These are phyloP conservation scores for Babesia gibsoni DNA, from an alignment of 169 alveolate genomes.

Conservation along the genomic window DNA sequence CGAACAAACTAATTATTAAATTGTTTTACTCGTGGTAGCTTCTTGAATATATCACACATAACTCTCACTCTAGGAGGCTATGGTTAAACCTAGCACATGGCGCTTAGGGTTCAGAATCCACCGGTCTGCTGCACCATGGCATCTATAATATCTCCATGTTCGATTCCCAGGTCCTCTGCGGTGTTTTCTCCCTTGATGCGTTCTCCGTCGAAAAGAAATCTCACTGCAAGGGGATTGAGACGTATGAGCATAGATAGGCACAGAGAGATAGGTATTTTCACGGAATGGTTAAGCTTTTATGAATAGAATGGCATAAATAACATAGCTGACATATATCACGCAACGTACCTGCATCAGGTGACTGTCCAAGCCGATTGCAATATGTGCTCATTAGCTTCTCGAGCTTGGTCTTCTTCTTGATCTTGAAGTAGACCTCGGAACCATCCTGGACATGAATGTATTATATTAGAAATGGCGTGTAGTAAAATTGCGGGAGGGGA, in stretches of 20 bases:
- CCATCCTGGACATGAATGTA: conserved; percentile 86
- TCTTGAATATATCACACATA: background rate
- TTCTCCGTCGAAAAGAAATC: conserved; percentile 97
- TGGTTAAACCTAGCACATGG: too few relatives aligned
- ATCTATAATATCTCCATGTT: conserved; percentile 95
- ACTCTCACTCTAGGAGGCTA: too few relatives aligned
- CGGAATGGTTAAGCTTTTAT: background rate
- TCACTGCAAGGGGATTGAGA: conserved; percentile 74
- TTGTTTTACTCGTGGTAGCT: background rate
- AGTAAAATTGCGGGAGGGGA: background rate
- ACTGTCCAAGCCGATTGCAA: conserved; percentile 93
- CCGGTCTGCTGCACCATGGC: conserved; percentile 99
- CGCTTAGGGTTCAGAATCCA: too few relatives aligned
- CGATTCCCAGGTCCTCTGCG: conserved; percentile 92
- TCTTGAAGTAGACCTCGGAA: conserved; percentile 92
- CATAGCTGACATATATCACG: background rate
- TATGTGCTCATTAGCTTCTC: conserved; percentile 97
- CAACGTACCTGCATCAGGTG: conserved; percentile 76
- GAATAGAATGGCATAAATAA: background rate
- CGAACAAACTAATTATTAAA: background rate
- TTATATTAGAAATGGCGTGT: background rate
- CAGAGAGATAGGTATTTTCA: background rate
- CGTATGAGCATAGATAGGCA: background rate
- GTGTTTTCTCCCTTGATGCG: conserved; percentile 92
- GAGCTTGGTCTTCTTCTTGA: conserved; percentile 90